These are phyloP conservation scores for Physaria fendleri DNA, from an alignment of 345 rosid genomes.

Conservation along the genomic window DNA sequence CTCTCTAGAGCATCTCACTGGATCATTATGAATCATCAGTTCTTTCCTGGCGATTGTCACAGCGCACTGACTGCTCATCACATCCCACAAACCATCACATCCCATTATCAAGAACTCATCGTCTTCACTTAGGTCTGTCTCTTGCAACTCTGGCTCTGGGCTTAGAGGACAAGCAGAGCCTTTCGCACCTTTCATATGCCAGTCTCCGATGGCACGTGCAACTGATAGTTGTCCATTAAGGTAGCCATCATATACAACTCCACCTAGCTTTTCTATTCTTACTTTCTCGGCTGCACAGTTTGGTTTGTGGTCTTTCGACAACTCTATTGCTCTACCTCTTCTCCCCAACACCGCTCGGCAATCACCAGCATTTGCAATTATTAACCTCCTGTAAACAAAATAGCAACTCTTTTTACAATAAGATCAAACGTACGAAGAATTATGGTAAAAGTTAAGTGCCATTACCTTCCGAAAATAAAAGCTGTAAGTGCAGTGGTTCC, in stretches of 20 bases:
- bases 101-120: constrained; percentile 98
- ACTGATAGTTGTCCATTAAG: constrained; percentile 96
- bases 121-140: constrained; percentile 57
- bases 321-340: constrained; percentile 86
- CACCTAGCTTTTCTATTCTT: constrained; percentile 89
- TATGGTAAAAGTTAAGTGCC: neutral
- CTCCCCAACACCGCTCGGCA: constrained; percentile 92
- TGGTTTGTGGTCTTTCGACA: constrained; percentile 96
- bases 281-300: constrained; percentile 58
- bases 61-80: constrained; percentile 95
- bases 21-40: constrained; percentile 90
- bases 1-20: constrained; percentile 88
- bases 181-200: constrained; percentile 96
- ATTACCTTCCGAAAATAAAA: constrained; percentile 69
- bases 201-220: constrained; percentile 94
- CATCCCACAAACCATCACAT: constrained; percentile 98
- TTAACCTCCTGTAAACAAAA: constrained; percentile 47
- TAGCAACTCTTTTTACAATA: neutral
- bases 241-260: constrained; percentile 88
- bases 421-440: neutral
- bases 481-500: constrained; percentile 93
- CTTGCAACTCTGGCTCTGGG: constrained; percentile 88
- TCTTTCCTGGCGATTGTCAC: constrained; percentile 76
- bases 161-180: constrained; percentile 84
- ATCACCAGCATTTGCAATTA: constrained; percentile 94